Evolutionary conservation across 2,329 filamentous ascomycete genomes (phyloP), one percentile per base, ranked within the genome.

Genomic region (Chalaropsis thielavioides): DNA sequence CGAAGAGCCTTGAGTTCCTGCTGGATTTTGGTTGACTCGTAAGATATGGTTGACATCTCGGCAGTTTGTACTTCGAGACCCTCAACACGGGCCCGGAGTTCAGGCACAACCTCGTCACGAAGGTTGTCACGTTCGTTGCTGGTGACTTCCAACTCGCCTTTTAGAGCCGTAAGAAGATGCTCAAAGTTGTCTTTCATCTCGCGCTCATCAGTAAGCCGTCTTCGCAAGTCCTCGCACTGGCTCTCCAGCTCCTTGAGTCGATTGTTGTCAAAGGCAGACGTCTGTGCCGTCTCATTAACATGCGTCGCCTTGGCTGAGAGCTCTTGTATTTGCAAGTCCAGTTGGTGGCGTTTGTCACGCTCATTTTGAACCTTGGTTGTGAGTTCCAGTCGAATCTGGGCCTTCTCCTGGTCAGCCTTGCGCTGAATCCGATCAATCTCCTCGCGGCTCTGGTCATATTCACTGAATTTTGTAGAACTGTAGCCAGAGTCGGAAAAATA

Each of bases 401-500:
- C 92, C 73, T 90, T 91, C 71, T 96, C 91, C 76, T 96, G 92
- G 75, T 97, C 92, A 1, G 89, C 85, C 69, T 86, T 86, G 69
- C 94, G 83, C 70, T 92, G 88, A 58, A 94, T 80, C 73, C 85
- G 89, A 67, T 95, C 90, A 41, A 96, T 78, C 73, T 96, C 90
- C 71, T 86, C 83, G 61, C 80, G 81, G 40, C 78, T 79, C 54
- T 82, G 78, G 67, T 86, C 84, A 67, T 78, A 78, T 59, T 89
- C 87, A 68, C 87, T 86, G 71, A 86, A 87, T 71, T 90, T 88
- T 63, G 89, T 82, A 0, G 90, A 92, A 74, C 90, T 92, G 66
- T 90, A 87, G 40, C 94, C 94, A 5, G 92, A 96, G 74, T 99
- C 94, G 1, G 94, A 99, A 74, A 94, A 99, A 76, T 99, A 97